A percentile compares a stretch with the other conserved stretches of the same genome.
Conservation (phyloP, 345 rosid species). For the Turritis glabra region DNA sequence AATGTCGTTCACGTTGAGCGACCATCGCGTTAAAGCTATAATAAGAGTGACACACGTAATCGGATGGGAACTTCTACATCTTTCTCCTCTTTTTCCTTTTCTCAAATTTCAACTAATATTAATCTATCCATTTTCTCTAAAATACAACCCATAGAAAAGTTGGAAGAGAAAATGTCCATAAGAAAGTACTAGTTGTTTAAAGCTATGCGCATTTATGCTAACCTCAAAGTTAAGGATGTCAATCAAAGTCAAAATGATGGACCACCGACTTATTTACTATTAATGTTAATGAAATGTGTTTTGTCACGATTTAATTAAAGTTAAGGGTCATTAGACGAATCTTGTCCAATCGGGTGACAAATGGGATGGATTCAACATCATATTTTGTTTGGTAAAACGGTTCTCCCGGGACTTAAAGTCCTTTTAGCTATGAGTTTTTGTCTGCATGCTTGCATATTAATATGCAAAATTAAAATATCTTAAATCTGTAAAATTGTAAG, state of each 20-base stretch:
- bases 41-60: constrained; percentile 34
- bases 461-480: neutral
- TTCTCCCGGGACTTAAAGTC: neutral
- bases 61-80: constrained; percentile 13
- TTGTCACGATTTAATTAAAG: neutral
- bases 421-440: neutral
- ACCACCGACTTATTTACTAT: constrained; percentile 1
- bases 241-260: neutral
- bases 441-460: neutral
- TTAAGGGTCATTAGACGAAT: neutral
- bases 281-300: neutral
- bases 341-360: neutral
- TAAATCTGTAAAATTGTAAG: neutral
- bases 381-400: neutral
- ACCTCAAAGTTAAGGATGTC: constrained; percentile 6
- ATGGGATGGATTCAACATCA: neutral
- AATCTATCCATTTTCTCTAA: neutral
- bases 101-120: neutral
- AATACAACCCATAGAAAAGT: neutral
- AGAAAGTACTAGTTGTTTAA: neutral
- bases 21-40: constrained; percentile 39
- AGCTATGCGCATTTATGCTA: neutral
- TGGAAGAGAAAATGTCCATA: neutral
- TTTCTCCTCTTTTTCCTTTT: neutral
- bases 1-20: constrained; percentile 42